These are phyloP conservation scores for Posidonia oceanica DNA, from an alignment of 116 monocot genomes.

Conservation along the genomic window DNA sequence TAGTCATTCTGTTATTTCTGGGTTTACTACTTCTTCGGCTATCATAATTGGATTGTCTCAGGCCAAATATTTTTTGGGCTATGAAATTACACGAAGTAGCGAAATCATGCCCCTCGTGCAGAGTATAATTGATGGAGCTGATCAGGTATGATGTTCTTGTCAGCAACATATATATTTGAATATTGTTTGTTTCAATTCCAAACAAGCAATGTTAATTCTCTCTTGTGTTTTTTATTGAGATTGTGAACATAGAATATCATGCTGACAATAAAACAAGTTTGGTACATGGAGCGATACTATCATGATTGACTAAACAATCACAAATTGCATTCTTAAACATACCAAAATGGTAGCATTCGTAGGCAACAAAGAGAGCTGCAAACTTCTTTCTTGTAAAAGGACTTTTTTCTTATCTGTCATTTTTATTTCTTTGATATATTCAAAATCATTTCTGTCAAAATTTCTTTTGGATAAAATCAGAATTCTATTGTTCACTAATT, in stretches of 20 bases:
- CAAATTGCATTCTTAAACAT: too few relatives aligned
- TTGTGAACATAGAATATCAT: background rate
- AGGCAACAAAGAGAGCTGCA: too few relatives aligned
- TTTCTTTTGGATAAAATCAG: background rate
- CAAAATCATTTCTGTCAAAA: background rate
- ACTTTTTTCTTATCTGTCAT: too few relatives aligned
- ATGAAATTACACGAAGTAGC: conserved; percentile 65
- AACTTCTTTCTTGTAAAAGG: too few relatives aligned
- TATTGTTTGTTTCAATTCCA: background rate
- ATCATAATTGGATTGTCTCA: conserved; percentile 93
- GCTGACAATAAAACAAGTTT: background rate
- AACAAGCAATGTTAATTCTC: background rate
- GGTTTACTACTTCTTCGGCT: conserved; percentile 88
- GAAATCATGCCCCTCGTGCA: conserved; percentile 70
- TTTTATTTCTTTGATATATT: too few relatives aligned
- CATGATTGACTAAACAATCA: too few relatives aligned
- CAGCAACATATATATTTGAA: background rate
- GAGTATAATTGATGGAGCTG: conserved; percentile 79
- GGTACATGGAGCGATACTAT: too few relatives aligned
- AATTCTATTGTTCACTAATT: background rate
- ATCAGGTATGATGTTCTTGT: conserved; percentile 29
- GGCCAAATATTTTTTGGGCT: conserved; percentile 92
- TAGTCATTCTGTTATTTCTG: conserved; percentile 96
- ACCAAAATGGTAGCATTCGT: too few relatives aligned
- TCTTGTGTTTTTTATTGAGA: background rate